These are phyloP conservation scores for Raffaelea ambrosiae DNA, from an alignment of 2,329 filamentous ascomycete species.

Conservation along the genomic window DNA sequence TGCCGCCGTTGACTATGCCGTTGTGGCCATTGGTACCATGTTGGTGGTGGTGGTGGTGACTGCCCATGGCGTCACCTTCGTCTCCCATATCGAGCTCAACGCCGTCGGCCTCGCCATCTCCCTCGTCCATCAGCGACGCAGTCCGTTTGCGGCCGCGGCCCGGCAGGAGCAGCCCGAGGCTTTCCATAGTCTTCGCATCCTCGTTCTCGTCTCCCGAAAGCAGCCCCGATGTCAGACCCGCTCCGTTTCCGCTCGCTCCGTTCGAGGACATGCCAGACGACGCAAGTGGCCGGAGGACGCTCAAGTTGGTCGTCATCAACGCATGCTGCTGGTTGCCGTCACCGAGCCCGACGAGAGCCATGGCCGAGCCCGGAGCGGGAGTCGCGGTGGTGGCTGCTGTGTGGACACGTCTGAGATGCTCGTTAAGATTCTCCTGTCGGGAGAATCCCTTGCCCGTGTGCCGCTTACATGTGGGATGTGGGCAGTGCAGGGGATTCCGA, in stretches of 20 bases:
- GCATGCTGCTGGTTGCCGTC: not conserved
- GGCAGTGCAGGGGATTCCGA: slow-evolving; percentile 80
- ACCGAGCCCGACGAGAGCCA: not conserved
- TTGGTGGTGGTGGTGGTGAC: too few species aligned
- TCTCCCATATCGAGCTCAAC: not conserved
- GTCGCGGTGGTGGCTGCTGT: slow-evolving; percentile 24
- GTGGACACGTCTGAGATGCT: slow-evolving; percentile 88
- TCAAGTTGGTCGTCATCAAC: not conserved
- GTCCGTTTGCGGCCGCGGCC: slow-evolving; percentile 5
- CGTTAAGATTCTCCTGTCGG: slow-evolving; percentile 85
- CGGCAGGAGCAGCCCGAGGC: slow-evolving; percentile 4
- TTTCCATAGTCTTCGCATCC: slow-evolving; percentile 7
- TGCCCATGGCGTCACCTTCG: too few species aligned
- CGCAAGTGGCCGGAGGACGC: slow-evolving; percentile 5
- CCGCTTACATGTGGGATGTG: slow-evolving; percentile 79
- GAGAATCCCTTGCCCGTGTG: slow-evolving; percentile 85
- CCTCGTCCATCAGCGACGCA: slow-evolving; percentile 3
- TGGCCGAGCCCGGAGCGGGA: not conserved
- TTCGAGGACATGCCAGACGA: not conserved
- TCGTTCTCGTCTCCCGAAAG: slow-evolving; percentile 2
- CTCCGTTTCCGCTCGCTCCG: not conserved
- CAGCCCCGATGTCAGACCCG: too few species aligned
- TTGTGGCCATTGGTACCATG: slow-evolving; percentile 1
- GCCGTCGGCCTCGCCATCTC: slow-evolving; percentile 12
- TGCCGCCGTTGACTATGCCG: slow-evolving; percentile 19